Base-by-base conservation (phyloP, 306 rosid species). In the Citrullus mucosospermus region DNA sequence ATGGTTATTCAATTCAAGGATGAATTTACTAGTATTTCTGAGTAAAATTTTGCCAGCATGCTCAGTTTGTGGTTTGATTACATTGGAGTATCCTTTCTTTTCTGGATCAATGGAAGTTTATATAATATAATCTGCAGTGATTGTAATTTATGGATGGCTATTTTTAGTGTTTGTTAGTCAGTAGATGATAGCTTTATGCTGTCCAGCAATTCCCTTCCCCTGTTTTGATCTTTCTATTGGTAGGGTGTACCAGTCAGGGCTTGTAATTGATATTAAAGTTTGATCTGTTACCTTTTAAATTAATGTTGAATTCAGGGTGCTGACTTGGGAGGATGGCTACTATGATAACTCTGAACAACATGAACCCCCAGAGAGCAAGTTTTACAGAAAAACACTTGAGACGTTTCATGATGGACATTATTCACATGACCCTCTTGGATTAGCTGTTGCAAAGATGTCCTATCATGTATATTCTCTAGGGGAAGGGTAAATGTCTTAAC, bases 301-400 rank as follows among this genome's bases (percentile, higher is more conserved):
- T 82, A 80, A 57, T 78, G 43, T 10, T 58, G 78, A 85, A 83
- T 82, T 86, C 89, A 96, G 99, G 99, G 86, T 92, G 80, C 80
- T 96, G 87, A 96, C 98, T 73, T 96, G 91, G 91, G 98, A 93
- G 85, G 97, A 96, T 41, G 98, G 89, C 75, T 96, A 91, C 88
- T 96, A 85, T 85, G 92, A 87, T 86, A 89, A 85, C 79, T 84
- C 82, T 59, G 87, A 85, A 78, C 83, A 85, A 75, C 72, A 84
- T 71, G 83, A 88, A 70, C 54, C 86, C 39, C 83, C 89, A 8
- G 88, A 77, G 82, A 85, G 76, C 80, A 78, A 83, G 75, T 71
- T 81, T 85, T 76, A 80, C 83, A 90, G 80, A 71, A 88, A 84
- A 83, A 83, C 86, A 66, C 65, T 78, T 78, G 91, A 88, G 43